A percentile compares a stretch with the other conserved stretches of the same genome.
phyloP scores from a whole-genome alignment of 164 flowering plant genomes.

The Magnolia sinica region DNA sequence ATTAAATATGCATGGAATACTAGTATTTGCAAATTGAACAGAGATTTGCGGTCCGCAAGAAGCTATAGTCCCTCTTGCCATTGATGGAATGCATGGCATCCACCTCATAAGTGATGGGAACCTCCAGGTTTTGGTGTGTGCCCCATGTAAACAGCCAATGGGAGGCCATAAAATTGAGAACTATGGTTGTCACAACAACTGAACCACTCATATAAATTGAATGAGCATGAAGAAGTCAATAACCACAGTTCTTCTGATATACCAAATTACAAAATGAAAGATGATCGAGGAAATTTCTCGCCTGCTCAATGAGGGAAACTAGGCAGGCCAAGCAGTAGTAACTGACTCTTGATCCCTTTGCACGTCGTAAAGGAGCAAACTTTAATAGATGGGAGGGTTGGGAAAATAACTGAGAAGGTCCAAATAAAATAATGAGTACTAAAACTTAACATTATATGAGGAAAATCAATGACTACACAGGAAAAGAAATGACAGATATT shows the following conservation, averaged over 20 bases:
- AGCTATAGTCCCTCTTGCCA: neutral
- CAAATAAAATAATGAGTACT: neutral
- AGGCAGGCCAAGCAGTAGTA: constrained; percentile 88
- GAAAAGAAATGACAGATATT: neutral
- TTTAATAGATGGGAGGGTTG: constrained; percentile 48
- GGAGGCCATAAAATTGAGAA: neutral
- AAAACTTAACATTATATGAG: neutral
- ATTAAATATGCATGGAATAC: neutral
- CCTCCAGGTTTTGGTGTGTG: neutral
- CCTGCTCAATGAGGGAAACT: constrained; percentile 90
- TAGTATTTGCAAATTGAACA: neutral
- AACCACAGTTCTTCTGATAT: neutral
- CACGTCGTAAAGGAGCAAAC: constrained; percentile 37
- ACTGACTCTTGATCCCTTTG: constrained; percentile 51
- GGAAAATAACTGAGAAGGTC: constrained; percentile 54
- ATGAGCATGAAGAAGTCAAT: neutral
- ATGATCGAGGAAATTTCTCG: constrained; percentile 19
- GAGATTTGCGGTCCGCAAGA: neutral
- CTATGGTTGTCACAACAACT: neutral
- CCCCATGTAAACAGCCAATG: neutral
- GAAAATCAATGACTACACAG: neutral
- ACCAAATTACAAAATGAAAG: neutral
- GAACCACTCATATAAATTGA: neutral
- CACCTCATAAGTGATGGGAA: neutral
- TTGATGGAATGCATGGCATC: neutral